Percentiles rank a stretch among this genome's conserved stretches.
Evolutionary conservation across 805 yeast species (phyloP).

Genomic region (Saturnispora halmiae): DNA sequence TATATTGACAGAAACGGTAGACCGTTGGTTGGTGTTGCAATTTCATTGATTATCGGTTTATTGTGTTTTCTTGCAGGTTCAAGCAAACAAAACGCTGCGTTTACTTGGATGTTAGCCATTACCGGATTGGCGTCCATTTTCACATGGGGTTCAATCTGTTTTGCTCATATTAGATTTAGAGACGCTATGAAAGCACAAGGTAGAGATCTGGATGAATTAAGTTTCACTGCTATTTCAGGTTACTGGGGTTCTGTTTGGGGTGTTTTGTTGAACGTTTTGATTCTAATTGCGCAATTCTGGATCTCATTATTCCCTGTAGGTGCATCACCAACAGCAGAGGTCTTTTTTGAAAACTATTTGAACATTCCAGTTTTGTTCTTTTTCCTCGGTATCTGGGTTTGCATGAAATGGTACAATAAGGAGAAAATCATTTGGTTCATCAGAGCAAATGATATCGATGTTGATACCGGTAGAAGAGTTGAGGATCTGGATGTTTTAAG

Average conservation of each 20-base stretch:
- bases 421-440: conserved; percentile 36
- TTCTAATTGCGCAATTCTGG: conserved; percentile 75
- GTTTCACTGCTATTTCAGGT: conserved; percentile 62
- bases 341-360: conserved; percentile 59
- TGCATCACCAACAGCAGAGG: conserved; percentile 43
- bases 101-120: conserved; percentile 68
- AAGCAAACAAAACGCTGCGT: conserved; percentile 44
- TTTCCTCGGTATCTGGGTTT: conserved; percentile 37
- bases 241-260: conserved; percentile 61
- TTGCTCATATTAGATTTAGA: conserved; percentile 64
- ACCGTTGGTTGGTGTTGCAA: conserved; percentile 58
- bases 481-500: conserved; percentile 46
- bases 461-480: conserved; percentile 57
- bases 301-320: conserved; percentile 66
- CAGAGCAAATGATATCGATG: conserved; percentile 42
- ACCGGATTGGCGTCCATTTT: conserved; percentile 71
- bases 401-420: conserved; percentile 34
- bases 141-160: conserved; percentile 70
- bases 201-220: conserved; percentile 56
- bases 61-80: conserved; percentile 59
- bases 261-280: conserved; percentile 43
- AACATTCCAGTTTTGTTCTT: conserved; percentile 54
- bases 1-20: conserved; percentile 73
- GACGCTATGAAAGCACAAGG: conserved; percentile 57
- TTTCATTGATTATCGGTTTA: conserved; percentile 47